Base-by-base conservation (phyloP, 169 alveolate species). In the Blepharisma undulans region DNA sequence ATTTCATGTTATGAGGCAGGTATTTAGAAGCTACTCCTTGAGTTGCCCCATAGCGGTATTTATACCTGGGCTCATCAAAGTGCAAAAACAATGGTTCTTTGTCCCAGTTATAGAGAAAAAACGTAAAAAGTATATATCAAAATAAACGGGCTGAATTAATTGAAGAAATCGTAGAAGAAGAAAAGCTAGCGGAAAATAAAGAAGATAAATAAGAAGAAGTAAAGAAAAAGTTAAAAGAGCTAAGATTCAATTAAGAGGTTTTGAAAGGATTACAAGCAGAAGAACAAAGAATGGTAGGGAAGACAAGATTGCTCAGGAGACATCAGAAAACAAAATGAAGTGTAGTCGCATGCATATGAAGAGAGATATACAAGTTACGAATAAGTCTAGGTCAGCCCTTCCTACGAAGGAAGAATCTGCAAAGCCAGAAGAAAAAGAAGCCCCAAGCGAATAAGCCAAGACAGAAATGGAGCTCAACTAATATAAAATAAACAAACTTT, bases 301-400 rank as follows among this genome's bases (percentile, higher is more conserved):
- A 78, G 97, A 95, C 88, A 88, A 87, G 22, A n/a, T 89, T 25
- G 88, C 86, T 61, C 79, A 36, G 27, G 93, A 94, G 72, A 94
- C 96, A n/a, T 79, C 86, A 30, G 79, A 88, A 76, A 84, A 66
- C 94, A 93, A 88, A 95, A 95, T 82, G 90, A 93, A 88, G 79
- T 95, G 60, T 96, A 95, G 90, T 82, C 94, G 33, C 93, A 82
- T 88, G 92, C 94, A 18, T 95, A 95, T 90, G 81, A 92, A 10
- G 88, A 92, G 81, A 93, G 95, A 88, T 92, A n/a, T n/a, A n/a
- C n/a, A n/a, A n/a, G n/a, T n/a, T n/a, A n/a, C n/a, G n/a, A n/a
- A n/a, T n/a, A n/a, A n/a, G n/a, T n/a, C n/a, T n/a, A n/a, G n/a
- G n/a, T n/a, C n/a, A n/a, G n/a, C n/a, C n/a, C n/a, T n/a, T n/a